Base-by-base conservation (phyloP, 2,329 filamentous ascomycete genomes). In the Verticillium zaregamsianum region DNA sequence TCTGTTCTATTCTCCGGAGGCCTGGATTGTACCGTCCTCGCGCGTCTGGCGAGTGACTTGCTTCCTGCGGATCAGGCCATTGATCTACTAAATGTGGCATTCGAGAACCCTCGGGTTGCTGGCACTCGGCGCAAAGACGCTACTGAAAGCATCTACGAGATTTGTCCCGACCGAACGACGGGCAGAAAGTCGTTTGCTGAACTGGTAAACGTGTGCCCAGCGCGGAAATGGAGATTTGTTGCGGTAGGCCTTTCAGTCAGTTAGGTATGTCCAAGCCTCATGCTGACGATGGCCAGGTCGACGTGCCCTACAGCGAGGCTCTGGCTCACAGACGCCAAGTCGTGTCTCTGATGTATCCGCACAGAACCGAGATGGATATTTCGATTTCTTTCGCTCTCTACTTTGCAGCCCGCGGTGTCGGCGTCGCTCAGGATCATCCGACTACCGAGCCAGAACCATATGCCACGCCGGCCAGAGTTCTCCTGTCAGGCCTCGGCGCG, bases 281-380 rank as follows among this genome's bases (percentile, higher is more conserved):
- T 56, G 5, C 55, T 35, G 17, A 65, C 11, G 4, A 7, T 2
- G 2, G 20, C 12, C 64, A 89, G 80, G 82, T 97, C 61, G 90
- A 99, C 70, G 81, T 99, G 32, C 90, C 94, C 0, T 97, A 94
- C 71, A 72, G 80, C 6, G 90, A 96, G 68, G 90, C 89, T 0
- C 72, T 88, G 54, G 80, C 82, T 2, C 90, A 96, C 68, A 86
- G 91, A 64, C 70, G 82, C 3, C 82, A 82, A 31, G 85, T 99
- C 23, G 84, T 93, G 40, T 82, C 86, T 2, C 80, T 99, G 20
- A 97, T 99, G 73, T 83, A 90, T 67, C 95, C 95, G 0, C 95
- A 99, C 75, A 94, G 97, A 67, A 99, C 95, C 0, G 95, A 99
- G 75, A 99, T 99, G 95, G 95, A 99, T 70, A 81, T 99, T 1